Percentiles rank a stretch among this genome's conserved stretches.
Evolutionary conservation across 1,139 yeast genomes (phyloP).

Genomic region (Geotrichum europaeum): DNA sequence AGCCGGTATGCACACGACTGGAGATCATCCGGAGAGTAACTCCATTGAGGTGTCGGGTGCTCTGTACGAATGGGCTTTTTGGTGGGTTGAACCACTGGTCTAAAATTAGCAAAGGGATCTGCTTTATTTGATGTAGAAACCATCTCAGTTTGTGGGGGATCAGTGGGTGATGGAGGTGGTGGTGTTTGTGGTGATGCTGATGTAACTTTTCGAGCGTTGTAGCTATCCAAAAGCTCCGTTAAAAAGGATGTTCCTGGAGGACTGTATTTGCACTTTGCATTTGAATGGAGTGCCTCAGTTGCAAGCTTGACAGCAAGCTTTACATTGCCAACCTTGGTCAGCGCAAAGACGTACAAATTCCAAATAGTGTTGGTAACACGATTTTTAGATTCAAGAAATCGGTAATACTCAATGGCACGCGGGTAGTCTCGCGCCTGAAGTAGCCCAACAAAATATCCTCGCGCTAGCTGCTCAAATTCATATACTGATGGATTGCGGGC

Average conservation of each 20-base stretch:
- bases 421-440: constrained; percentile 8
- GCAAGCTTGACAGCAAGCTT: constrained; percentile 7
- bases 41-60: neutral
- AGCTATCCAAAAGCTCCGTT: neutral
- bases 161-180: neutral
- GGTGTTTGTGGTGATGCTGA: neutral
- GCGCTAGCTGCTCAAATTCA: neutral
- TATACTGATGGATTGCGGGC: constrained; percentile 3
- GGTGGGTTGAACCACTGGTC: neutral
- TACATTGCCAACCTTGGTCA: neutral
- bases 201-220: neutral
- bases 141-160: neutral
- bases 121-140: neutral
- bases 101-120: neutral
- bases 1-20: constrained; percentile 1
- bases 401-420: constrained; percentile 1
- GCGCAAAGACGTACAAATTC: constrained; percentile 8
- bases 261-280: neutral
- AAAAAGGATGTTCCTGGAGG: neutral
- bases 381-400: neutral
- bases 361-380: neutral
- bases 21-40: neutral
- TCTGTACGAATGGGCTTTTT: neutral
- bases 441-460: constrained; percentile 6
- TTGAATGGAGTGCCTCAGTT: constrained; percentile 2